Conservation (phyloP, 805 yeast genomes). For the Zygotorulaspora florentina region DNA sequence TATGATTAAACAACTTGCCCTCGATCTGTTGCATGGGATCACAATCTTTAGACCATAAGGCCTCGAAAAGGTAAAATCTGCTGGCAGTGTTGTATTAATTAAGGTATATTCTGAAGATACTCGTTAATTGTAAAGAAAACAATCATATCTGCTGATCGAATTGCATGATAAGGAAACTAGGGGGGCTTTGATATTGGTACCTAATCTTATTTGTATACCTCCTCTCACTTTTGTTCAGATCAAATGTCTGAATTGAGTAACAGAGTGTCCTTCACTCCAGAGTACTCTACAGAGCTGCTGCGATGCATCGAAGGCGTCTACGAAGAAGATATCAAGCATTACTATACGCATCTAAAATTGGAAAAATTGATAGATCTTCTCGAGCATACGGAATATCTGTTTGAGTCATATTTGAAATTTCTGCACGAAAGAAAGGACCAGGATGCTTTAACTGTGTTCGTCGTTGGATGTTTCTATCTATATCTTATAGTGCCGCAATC, state of each 20-base stretch:
- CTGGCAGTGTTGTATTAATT: too few relatives aligned
- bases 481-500: slow-evolving; percentile 39
- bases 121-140: too few relatives aligned
- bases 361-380: slow-evolving; percentile 37
- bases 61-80: too few relatives aligned
- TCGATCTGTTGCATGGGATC: too few relatives aligned
- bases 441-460: slow-evolving; percentile 34
- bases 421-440: slow-evolving; percentile 18
- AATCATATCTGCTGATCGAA: too few relatives aligned
- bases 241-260: neutral
- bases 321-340: slow-evolving; percentile 34
- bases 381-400: slow-evolving; percentile 36
- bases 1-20: too few relatives aligned
- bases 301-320: slow-evolving; percentile 31
- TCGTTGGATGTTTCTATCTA: slow-evolving; percentile 38
- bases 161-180: too few relatives aligned
- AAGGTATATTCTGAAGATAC: too few relatives aligned
- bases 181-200: too few relatives aligned
- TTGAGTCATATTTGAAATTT: slow-evolving; percentile 32
- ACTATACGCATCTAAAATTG: slow-evolving; percentile 32
- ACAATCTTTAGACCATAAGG: too few relatives aligned
- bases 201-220: too few relatives aligned
- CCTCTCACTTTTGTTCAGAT: neutral
- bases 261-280: slow-evolving; percentile 34
- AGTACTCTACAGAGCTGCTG: slow-evolving; percentile 38